Percentiles rank a stretch among this genome's conserved stretches.
Evolutionary conservation across 306 rosid species (phyloP).

Genomic region (Lathyrus sativus): DNA sequence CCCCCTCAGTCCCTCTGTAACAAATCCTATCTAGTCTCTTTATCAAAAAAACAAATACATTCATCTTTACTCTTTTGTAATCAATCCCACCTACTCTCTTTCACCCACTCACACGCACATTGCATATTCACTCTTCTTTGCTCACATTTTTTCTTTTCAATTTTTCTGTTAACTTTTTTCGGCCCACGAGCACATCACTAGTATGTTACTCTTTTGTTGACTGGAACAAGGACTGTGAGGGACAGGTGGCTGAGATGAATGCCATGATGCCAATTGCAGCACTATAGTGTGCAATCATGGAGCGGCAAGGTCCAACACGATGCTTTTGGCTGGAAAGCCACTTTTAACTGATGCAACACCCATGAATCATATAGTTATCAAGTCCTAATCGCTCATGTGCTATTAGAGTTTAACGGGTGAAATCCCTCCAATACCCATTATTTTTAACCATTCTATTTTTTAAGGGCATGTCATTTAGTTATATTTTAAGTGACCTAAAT

Average conservation of each 20-base stretch:
- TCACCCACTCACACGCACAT: constrained; percentile 5
- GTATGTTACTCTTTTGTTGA: neutral
- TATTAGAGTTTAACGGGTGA: no score
- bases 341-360: no score
- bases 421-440: no score
- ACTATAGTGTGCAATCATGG: no score
- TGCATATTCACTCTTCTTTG: neutral
- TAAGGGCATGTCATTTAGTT: no score
- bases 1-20: neutral
- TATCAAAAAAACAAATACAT: neutral
- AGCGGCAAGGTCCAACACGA: no score
- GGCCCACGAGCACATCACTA: neutral
- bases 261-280: neutral
- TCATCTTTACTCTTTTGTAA: neutral
- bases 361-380: no score
- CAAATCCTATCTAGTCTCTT: neutral
- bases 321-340: no score
- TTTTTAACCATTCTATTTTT: no score
- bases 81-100: neutral
- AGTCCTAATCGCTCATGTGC: no score
- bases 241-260: neutral
- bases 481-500: no score
- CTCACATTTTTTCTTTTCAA: neutral
- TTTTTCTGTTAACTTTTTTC: neutral
- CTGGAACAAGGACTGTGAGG: no score